Evolutionary conservation across 176 grass and related monocot genomes (phyloP).

Genomic region (Poa pratensis): DNA sequence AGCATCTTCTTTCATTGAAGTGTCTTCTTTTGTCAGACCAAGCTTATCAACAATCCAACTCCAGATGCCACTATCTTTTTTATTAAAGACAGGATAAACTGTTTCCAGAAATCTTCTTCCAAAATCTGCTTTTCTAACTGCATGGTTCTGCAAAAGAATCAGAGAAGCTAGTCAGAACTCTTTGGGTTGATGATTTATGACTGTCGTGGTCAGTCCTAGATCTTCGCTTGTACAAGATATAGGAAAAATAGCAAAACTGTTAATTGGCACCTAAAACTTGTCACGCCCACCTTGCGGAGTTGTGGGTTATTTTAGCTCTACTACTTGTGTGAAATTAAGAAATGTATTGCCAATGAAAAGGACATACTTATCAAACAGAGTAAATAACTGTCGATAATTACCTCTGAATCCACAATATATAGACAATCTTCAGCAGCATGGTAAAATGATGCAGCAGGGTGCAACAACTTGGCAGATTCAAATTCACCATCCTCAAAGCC

Average conservation of each 20-base stretch:
- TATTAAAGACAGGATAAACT: slow-evolving; percentile 63
- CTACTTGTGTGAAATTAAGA: slow-evolving; percentile 13
- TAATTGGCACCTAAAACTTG: slow-evolving; percentile 15
- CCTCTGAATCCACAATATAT: slow-evolving; percentile 96
- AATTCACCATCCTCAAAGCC: slow-evolving; percentile 98
- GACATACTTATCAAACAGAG: slow-evolving; percentile 11
- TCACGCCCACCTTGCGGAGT: not conserved
- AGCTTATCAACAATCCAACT: slow-evolving; percentile 87
- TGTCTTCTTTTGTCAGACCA: slow-evolving; percentile 63
- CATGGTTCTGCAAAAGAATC: slow-evolving; percentile 68
- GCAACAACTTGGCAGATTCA: slow-evolving; percentile 84
- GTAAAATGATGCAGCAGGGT: slow-evolving; percentile 85
- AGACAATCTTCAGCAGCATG: slow-evolving; percentile 66
- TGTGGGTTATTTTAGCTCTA: slow-evolving; percentile 9
- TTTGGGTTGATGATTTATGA: slow-evolving; percentile 4
- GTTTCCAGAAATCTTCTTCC: slow-evolving; percentile 73
- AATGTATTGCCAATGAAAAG: slow-evolving; percentile 19
- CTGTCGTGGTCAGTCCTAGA: slow-evolving; percentile 2
- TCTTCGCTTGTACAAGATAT: slow-evolving; percentile 1
- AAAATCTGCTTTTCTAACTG: slow-evolving; percentile 86
- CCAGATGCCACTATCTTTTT: slow-evolving; percentile 63
- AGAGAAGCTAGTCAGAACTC: slow-evolving; percentile 17
- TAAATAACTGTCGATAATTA: slow-evolving; percentile 40
- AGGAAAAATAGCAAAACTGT: not conserved
- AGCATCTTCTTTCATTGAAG: slow-evolving; percentile 51